Evolutionary conservation across 176 grass and related monocot genomes (phyloP).

Genomic region (Rhynchospora tenuis): DNA sequence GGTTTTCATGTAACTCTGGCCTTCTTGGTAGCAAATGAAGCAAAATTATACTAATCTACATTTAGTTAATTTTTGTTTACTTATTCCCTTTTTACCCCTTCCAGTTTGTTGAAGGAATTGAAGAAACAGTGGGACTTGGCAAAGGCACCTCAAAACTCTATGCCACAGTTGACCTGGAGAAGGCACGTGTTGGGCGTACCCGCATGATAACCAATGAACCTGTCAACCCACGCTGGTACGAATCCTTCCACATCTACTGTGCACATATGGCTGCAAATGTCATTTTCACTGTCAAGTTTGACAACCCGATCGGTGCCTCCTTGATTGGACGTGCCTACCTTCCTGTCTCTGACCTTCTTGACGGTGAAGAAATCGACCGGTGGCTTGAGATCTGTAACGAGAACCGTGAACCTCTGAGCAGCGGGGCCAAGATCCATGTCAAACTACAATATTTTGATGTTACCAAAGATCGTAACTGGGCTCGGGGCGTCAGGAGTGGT

Average conservation of each 20-base stretch:
- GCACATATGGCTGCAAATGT: slow-evolving; percentile 68
- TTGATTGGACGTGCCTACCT: slow-evolving; percentile 88
- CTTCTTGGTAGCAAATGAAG: background rate
- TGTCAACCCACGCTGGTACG: slow-evolving; percentile 85
- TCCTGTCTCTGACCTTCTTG: slow-evolving; percentile 49
- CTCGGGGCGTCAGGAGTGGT: slow-evolving; percentile 32
- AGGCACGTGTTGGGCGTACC: slow-evolving; percentile 80
- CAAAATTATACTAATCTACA: background rate
- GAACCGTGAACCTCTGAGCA: slow-evolving; percentile 25
- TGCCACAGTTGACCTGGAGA: slow-evolving; percentile 73
- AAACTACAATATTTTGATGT: slow-evolving; percentile 58
- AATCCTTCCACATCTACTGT: slow-evolving; percentile 94
- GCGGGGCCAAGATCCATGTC: slow-evolving; percentile 54
- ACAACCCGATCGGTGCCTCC: slow-evolving; percentile 60
- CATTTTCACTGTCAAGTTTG: slow-evolving; percentile 78
- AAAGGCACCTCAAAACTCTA: slow-evolving; percentile 74
- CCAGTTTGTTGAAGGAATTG: slow-evolving; percentile 73
- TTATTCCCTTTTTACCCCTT: background rate
- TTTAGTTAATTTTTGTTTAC: background rate
- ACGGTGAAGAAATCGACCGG: slow-evolving; percentile 35
- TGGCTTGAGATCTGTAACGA: slow-evolving; percentile 48
- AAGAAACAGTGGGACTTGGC: slow-evolving; percentile 57
- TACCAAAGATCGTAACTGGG: slow-evolving; percentile 51
- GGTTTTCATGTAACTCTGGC: background rate
- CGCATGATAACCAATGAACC: slow-evolving; percentile 56